A percentile compares a stretch with the other conserved stretches of the same genome.
Conservation (phyloP, 2,329 filamentous ascomycete genomes). For the Xylaria sp. region DNA sequence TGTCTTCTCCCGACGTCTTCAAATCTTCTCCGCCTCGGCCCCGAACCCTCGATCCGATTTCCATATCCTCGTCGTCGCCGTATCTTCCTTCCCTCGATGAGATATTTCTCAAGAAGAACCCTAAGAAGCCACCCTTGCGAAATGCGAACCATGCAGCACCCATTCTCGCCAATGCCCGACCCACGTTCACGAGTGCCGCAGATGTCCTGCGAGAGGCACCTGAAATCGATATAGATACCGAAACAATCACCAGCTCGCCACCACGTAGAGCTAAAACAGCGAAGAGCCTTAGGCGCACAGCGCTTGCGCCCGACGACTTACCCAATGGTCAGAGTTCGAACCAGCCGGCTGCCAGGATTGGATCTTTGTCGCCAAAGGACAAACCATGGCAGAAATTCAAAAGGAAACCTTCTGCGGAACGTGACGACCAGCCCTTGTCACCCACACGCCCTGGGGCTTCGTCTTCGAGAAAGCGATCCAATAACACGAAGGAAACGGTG, state of each 20-base stretch:
- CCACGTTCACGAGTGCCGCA: constrained; percentile 57
- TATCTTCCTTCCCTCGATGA: constrained; percentile 65
- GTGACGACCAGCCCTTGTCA: constrained; percentile 10
- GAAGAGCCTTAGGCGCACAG: constrained; percentile 33
- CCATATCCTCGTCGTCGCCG: constrained; percentile 63
- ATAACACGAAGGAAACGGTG: constrained; percentile 49
- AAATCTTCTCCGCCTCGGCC: constrained; percentile 48
- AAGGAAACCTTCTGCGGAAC: constrained; percentile 29
- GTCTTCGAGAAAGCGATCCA: constrained; percentile 4
- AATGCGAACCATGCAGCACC: constrained; percentile 54
- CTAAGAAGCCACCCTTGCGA: constrained; percentile 49
- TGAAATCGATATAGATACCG: constrained; percentile 49
- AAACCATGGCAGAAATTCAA: constrained; percentile 55
- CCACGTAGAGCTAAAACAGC: constrained; percentile 39
- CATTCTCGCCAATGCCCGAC: constrained; percentile 52
- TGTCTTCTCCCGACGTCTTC: constrained; percentile 50
- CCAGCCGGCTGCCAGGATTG: constrained; percentile 35
- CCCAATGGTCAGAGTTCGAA: constrained; percentile 31
- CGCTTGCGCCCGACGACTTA: constrained; percentile 16
- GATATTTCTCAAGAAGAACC: constrained; percentile 54
- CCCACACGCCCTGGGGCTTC: not conserved
- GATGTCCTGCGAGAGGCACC: constrained; percentile 52
- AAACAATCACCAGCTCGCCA: constrained; percentile 44
- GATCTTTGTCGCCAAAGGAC: constrained; percentile 44
- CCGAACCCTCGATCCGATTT: constrained; percentile 43